Evolutionary conservation across 1,284 basidiomycete genomes (phyloP).

Genomic region (Meira miltonrushii): DNA sequence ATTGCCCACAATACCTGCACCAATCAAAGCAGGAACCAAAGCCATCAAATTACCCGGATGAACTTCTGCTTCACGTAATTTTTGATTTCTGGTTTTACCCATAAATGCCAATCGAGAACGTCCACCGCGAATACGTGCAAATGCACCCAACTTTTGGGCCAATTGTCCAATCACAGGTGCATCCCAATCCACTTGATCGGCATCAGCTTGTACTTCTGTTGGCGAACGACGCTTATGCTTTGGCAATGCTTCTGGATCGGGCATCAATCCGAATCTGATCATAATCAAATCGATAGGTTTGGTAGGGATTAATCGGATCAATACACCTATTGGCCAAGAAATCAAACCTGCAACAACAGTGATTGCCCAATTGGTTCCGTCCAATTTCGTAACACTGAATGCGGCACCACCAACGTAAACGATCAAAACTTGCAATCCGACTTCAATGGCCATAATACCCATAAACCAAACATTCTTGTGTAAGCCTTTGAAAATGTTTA

Average conservation of each 20-base stretch:
- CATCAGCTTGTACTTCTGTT: conserved; percentile 11
- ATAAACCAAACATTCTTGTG: conserved; percentile 79
- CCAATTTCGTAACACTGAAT: conserved; percentile 77
- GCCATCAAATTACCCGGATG: conserved; percentile 69
- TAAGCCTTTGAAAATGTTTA: conserved; percentile 86
- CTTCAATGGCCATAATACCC: conserved; percentile 75
- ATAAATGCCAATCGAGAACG: conserved; percentile 63
- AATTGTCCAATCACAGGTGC: conserved; percentile 65
- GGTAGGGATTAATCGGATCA: conserved; percentile 78
- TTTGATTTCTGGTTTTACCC: conserved; percentile 43
- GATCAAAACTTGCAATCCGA: conserved; percentile 79
- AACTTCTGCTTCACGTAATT: conserved; percentile 47
- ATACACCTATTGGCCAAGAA: conserved; percentile 77
- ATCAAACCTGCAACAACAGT: conserved; percentile 78
- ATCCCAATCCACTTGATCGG: conserved; percentile 58
- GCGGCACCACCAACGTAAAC: conserved; percentile 86
- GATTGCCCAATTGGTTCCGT: conserved; percentile 78
- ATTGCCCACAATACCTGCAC: conserved; percentile 38
- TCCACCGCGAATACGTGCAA: conserved; percentile 58
- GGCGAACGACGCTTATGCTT: neutral
- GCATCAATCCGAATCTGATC: conserved; percentile 64
- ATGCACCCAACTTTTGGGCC: conserved; percentile 36
- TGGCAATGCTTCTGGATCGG: conserved; percentile 66
- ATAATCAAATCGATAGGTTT: conserved; percentile 71
- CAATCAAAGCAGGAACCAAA: conserved; percentile 46